Percentiles rank a stretch among this genome's conserved stretches.
phyloP scores from a whole-genome alignment of 805 yeast genomes.

The Metschnikowia sp. region DNA sequence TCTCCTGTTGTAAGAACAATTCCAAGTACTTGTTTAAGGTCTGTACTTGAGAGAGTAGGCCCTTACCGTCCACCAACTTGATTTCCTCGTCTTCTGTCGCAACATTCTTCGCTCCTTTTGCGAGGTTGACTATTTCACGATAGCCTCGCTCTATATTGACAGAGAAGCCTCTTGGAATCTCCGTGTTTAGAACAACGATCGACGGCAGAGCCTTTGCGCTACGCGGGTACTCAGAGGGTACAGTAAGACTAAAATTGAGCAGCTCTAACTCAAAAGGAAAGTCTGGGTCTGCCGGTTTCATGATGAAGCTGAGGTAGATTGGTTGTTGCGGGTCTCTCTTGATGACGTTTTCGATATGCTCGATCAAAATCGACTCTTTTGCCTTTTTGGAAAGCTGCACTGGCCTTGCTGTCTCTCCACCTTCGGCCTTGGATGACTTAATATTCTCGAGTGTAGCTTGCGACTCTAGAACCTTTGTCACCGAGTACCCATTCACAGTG shows the following conservation, averaged over 20 bases:
- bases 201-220: conserved; percentile 40
- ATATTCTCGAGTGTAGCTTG: background rate
- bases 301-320: conserved; percentile 41
- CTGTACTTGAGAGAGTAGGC: conserved; percentile 51
- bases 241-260: conserved; percentile 49
- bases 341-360: conserved; percentile 13
- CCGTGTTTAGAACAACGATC: conserved; percentile 57
- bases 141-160: conserved; percentile 68
- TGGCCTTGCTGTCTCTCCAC: background rate
- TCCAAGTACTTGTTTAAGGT: conserved; percentile 61
- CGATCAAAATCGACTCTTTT: conserved; percentile 10
- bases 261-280: conserved; percentile 61
- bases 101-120: conserved; percentile 12
- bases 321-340: conserved; percentile 16
- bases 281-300: conserved; percentile 66
- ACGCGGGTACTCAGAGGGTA: conserved; percentile 56
- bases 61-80: conserved; percentile 43
- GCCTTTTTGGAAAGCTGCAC: conserved; percentile 10
- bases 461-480: conserved; percentile 14
- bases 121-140: conserved; percentile 36
- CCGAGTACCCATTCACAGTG: conserved; percentile 34
- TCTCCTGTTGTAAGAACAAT: conserved; percentile 53
- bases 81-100: conserved; percentile 22
- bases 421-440: background rate
- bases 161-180: conserved; percentile 67